Conservation (phyloP, 805 yeast genomes). For the Sungouiella thailandica region DNA sequence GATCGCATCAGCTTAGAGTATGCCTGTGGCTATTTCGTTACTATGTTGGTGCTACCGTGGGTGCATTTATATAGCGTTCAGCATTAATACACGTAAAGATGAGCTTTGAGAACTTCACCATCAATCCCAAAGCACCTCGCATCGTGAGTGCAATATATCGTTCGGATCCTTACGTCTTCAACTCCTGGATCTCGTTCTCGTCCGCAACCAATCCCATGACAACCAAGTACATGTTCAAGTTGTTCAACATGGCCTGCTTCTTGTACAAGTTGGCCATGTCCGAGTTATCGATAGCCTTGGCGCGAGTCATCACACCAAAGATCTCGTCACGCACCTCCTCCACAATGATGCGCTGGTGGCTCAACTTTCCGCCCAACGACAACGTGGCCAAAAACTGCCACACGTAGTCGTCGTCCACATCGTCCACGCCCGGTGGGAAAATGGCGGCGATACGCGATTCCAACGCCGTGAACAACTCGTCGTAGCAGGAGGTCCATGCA, state of each 20-base stretch:
- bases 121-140: too few relatives aligned
- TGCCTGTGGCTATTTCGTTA: too few relatives aligned
- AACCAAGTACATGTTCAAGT: slow-evolving; percentile 86
- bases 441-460: slow-evolving; percentile 73
- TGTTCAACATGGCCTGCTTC: slow-evolving; percentile 60
- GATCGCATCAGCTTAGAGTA: too few relatives aligned
- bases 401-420: slow-evolving; percentile 62
- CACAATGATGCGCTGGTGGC: slow-evolving; percentile 88
- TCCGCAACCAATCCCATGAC: slow-evolving; percentile 95
- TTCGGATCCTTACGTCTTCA: slow-evolving; percentile 34
- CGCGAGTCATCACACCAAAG: slow-evolving; percentile 78
- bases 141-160: too few relatives aligned
- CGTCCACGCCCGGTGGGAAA: slow-evolving; percentile 66
- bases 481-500: slow-evolving; percentile 78
- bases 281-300: slow-evolving; percentile 56
- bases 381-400: slow-evolving; percentile 97
- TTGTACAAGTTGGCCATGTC: slow-evolving; percentile 40
- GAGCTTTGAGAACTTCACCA: too few relatives aligned
- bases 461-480: slow-evolving; percentile 69
- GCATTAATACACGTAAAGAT: too few relatives aligned
- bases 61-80: too few relatives aligned
- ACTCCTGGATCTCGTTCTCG: slow-evolving; percentile 81
- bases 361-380: slow-evolving; percentile 83
- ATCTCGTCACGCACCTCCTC: slow-evolving; percentile 93
- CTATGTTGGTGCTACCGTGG: too few relatives aligned